Evolutionary conservation across 2,329 filamentous ascomycete genomes (phyloP), one percentile per base, ranked within the genome.

Genomic region (Madurella fahalii): DNA sequence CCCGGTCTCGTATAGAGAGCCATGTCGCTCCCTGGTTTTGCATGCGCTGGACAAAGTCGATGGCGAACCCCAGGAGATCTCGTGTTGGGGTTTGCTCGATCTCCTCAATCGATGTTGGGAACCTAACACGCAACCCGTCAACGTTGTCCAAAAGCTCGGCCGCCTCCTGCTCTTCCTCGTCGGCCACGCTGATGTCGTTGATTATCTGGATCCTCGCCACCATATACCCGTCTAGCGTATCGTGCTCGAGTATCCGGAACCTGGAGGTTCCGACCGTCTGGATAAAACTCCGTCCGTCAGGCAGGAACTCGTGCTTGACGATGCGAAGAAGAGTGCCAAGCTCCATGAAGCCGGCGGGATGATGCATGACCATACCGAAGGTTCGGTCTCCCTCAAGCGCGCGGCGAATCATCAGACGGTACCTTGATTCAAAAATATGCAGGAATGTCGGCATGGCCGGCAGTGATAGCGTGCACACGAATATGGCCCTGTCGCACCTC

Each of bases 401-500:
- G 37, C 90, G 82, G 45, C 87, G 81, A 39, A 96, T 86, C 90
- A 96, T 94, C n/a, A 94, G 77, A 8, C 90, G 83, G 67, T 96
- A 96, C 7, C 89, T 81, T n/a, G 89, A 89, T 68, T 96, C 92
- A 66, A 95, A 96, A n/a, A 96, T 82, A 64, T 95, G 89, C 2
- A 96, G 74, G 62, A 94, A 94, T 0, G 89, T 92, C 0, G 87
- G 90, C 82, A 93, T 90, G 1, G 79, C 77, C 1, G 92, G 92
- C 62, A 94, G 93, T 0, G 89, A 82, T 9, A 95, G 71, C 0
- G 90, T 90, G 70, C 89, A 94, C 32, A 95, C 81, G 62, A 96
- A 96, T 0, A 96, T 74, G 0, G 89, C 82, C 4, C 86, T 80
- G 37, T 84, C 80, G 16, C 83, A 75, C 9, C 83, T 82, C 4